phyloP scores from a whole-genome alignment of 2,329 filamentous ascomycete species.

The Parafenestella ontariensis region DNA sequence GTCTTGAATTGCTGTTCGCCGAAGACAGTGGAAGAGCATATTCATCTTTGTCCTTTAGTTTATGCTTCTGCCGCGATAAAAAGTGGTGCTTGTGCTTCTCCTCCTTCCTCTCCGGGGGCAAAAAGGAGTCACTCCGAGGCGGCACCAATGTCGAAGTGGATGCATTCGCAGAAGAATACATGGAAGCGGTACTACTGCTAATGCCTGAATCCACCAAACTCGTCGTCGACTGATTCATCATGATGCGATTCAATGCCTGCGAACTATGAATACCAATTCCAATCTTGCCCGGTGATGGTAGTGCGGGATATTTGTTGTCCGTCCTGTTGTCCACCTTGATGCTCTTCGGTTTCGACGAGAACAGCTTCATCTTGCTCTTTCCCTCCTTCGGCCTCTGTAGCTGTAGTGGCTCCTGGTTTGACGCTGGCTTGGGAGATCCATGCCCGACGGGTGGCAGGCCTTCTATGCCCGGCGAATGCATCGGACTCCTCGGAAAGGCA shows the following conservation, averaged over 20 bases:
- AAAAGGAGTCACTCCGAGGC: conserved; percentile 47
- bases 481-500: conserved; percentile 71
- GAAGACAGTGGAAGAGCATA: conserved; percentile 74
- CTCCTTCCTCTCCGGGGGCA: conserved; percentile 66
- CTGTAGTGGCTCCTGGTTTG: conserved; percentile 51
- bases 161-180: conserved; percentile 78
- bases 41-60: conserved; percentile 75
- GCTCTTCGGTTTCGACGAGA: conserved; percentile 74
- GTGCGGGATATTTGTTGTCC: conserved; percentile 65
- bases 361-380: conserved; percentile 82
- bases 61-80: conserved; percentile 78
- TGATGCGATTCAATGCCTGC: conserved; percentile 66
- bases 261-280: conserved; percentile 71
- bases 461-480: conserved; percentile 52
- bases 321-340: conserved; percentile 72
- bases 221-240: conserved; percentile 72
- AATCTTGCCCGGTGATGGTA: conserved; percentile 71
- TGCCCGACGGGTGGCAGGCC: conserved; percentile 23
- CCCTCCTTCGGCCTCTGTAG: conserved; percentile 69
- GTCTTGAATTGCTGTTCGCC: conserved; percentile 76
- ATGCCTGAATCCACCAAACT: conserved; percentile 68
- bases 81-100: conserved; percentile 80
- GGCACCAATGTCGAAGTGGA: conserved; percentile 80
- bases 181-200: conserved; percentile 64
- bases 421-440: conserved; percentile 42